Percentiles rank a stretch among this genome's conserved stretches.
phyloP scores from a whole-genome alignment of 306 rosid genomes.

The Oxytropis ochrocephala region DNA sequence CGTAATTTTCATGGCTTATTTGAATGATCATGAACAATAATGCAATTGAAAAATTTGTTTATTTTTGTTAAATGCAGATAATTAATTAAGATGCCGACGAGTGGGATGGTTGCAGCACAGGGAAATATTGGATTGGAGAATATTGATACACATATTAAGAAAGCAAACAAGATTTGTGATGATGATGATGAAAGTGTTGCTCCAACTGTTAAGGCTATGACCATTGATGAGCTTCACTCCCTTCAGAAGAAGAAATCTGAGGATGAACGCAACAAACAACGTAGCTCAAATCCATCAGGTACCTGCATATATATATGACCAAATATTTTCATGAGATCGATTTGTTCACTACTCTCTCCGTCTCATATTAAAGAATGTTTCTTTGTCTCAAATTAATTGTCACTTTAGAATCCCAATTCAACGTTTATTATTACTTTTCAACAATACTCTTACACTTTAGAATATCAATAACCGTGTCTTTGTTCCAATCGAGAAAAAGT shows the following conservation, averaged over 20 bases:
- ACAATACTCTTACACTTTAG: no score
- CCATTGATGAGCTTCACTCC: slow-evolving; percentile 80
- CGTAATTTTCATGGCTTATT: no score
- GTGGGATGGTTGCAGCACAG: background rate
- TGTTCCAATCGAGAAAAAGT: no score
- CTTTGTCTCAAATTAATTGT: no score
- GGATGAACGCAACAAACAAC: slow-evolving; percentile 44
- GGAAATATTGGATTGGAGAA: slow-evolving; percentile 36
- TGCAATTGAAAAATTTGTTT: no score
- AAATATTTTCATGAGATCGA: background rate
- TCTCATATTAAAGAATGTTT: no score
- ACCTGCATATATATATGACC: background rate
- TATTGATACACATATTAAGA: no score
- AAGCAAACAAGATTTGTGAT: slow-evolving; percentile 26
- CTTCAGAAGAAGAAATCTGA: slow-evolving; percentile 71
- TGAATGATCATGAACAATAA: no score
- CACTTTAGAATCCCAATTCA: no score
- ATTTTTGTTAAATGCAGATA: background rate
- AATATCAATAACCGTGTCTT: no score
- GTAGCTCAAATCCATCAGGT: slow-evolving; percentile 86
- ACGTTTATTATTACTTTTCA: no score
- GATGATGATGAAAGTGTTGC: slow-evolving; percentile 36
- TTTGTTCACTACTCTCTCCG: no score
- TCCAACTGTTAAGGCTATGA: slow-evolving; percentile 60
- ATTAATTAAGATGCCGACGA: slow-evolving; percentile 17